Conservation (phyloP, 1,139 yeast species). For the Saccharomyces hybrid region DNA sequence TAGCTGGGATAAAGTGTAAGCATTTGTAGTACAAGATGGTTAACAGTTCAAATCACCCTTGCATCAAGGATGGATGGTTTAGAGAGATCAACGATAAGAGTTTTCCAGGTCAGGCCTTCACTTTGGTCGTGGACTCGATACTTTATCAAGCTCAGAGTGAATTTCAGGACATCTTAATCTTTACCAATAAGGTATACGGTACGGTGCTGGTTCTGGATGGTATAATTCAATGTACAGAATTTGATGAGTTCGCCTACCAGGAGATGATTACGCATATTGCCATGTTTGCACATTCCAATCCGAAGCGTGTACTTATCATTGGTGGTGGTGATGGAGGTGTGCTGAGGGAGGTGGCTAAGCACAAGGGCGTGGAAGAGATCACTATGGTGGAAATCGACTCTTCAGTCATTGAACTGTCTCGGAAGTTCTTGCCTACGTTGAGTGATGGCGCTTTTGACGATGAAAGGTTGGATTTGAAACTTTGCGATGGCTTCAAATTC, state of each 20-base stretch:
- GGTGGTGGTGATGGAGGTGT: slow-evolving; percentile 99
- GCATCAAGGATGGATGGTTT: slow-evolving; percentile 74
- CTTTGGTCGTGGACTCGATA: slow-evolving; percentile 70
- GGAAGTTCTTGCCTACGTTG: slow-evolving; percentile 74
- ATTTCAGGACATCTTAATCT: slow-evolving; percentile 83
- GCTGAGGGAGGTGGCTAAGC: slow-evolving; percentile 83
- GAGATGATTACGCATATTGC: slow-evolving; percentile 93
- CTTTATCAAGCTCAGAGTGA: slow-evolving; percentile 69
- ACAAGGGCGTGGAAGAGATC: slow-evolving; percentile 58
- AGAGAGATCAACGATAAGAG: slow-evolving; percentile 76
- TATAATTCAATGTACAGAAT: slow-evolving; percentile 84
- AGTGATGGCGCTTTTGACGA: slow-evolving; percentile 55
- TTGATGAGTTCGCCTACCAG: slow-evolving; percentile 91
- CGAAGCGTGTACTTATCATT: slow-evolving; percentile 77
- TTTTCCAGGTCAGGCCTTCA: slow-evolving; percentile 97
- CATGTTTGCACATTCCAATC: slow-evolving; percentile 76
- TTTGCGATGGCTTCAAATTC: slow-evolving; percentile 86
- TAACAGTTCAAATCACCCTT: slow-evolving; percentile 9
- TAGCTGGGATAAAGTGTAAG: not conserved
- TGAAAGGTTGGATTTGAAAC: slow-evolving; percentile 62
- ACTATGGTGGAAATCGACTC: slow-evolving; percentile 89
- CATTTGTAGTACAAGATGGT: not conserved
- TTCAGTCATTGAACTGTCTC: slow-evolving; percentile 68
- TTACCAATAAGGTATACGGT: slow-evolving; percentile 78
- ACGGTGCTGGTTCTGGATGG: slow-evolving; percentile 87